Conservation (phyloP, 2,329 filamentous ascomycete species). For the Claviceps paspali region DNA sequence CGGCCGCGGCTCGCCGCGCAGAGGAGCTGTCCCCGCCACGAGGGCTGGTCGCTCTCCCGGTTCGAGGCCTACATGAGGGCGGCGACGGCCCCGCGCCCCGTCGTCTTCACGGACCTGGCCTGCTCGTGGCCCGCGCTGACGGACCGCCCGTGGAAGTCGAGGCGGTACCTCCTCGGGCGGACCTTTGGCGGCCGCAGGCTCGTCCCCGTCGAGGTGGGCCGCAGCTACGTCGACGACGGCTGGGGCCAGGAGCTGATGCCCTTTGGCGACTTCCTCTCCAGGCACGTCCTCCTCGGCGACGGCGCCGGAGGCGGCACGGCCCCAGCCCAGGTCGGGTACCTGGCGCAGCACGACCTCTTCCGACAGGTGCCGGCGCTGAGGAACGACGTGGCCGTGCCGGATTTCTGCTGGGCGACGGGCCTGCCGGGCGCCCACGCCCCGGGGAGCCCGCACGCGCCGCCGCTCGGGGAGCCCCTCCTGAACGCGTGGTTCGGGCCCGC, state of each 20-base stretch:
- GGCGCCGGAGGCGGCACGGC: neutral
- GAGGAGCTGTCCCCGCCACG: slow-evolving; percentile 13
- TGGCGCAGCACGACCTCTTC: slow-evolving; percentile 85
- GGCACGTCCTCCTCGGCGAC: slow-evolving; percentile 33
- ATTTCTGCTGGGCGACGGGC: slow-evolving; percentile 65
- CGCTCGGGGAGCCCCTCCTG: slow-evolving; percentile 46
- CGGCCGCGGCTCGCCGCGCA: slow-evolving; percentile 10
- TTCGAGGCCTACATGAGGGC: slow-evolving; percentile 48
- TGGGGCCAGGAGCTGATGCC: slow-evolving; percentile 74
- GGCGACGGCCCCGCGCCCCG: slow-evolving; percentile 33
- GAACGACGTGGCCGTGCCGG: slow-evolving; percentile 63
- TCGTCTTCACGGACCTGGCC: slow-evolving; percentile 54
- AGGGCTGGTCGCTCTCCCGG: slow-evolving; percentile 34
- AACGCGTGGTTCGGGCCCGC: slow-evolving; percentile 91
- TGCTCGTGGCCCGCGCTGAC: slow-evolving; percentile 61
- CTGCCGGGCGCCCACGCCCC: no score
- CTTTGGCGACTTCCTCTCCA: slow-evolving; percentile 54
- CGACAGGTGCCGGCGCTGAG: slow-evolving; percentile 63
- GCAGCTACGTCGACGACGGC: slow-evolving; percentile 70
- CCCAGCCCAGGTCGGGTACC: slow-evolving; percentile 45
- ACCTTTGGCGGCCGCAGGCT: slow-evolving; percentile 67
- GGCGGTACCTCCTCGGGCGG: slow-evolving; percentile 54
- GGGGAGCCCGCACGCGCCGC: slow-evolving; percentile 19
- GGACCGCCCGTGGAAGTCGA: slow-evolving; percentile 53
- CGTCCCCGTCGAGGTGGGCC: slow-evolving; percentile 73